These are phyloP conservation scores for Lentinula sp. DNA, from an alignment of 768 basidiomycete genomes.

Conservation along the genomic window DNA sequence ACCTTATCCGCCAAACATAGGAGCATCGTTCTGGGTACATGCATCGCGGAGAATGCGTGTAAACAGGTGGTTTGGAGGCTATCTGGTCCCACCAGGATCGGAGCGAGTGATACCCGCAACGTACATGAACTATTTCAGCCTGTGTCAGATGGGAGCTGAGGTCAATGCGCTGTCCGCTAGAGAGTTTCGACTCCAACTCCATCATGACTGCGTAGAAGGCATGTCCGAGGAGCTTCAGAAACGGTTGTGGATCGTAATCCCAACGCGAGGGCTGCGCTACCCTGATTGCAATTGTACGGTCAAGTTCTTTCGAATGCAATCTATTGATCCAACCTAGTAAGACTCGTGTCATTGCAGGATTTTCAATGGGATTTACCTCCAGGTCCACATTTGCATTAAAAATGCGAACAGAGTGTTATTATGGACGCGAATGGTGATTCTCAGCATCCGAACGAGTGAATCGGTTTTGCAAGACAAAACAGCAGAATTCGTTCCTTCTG, in stretches of 20 bases:
- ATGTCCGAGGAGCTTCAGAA: constrained; percentile 18
- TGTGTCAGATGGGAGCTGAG: constrained; percentile 15
- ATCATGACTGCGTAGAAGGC: constrained; percentile 30
- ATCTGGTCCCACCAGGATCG: constrained; percentile 26
- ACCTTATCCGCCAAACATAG: constrained; percentile 29
- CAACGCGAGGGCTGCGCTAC: constrained; percentile 19
- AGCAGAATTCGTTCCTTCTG: background rate
- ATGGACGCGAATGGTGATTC: background rate
- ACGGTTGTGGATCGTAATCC: constrained; percentile 8
- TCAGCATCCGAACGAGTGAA: background rate
- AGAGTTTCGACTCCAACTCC: constrained; percentile 16
- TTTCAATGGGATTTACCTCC: background rate
- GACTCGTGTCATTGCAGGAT: background rate
- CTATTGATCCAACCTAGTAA: background rate
- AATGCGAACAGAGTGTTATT: background rate
- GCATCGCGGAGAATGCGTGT: constrained; percentile 25
- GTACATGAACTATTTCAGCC: constrained; percentile 24
- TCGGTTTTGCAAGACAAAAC: background rate
- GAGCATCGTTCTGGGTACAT: constrained; percentile 29
- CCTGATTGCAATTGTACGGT: constrained; percentile 23
- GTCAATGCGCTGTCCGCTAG: constrained; percentile 11
- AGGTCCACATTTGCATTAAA: constrained; percentile 2
- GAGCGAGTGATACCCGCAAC: constrained; percentile 29
- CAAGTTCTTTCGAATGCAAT: constrained; percentile 18
- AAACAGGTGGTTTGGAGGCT: constrained; percentile 21